Conservation (phyloP, 345 rosid genomes). For the Eucalyptus lansdowneana region DNA sequence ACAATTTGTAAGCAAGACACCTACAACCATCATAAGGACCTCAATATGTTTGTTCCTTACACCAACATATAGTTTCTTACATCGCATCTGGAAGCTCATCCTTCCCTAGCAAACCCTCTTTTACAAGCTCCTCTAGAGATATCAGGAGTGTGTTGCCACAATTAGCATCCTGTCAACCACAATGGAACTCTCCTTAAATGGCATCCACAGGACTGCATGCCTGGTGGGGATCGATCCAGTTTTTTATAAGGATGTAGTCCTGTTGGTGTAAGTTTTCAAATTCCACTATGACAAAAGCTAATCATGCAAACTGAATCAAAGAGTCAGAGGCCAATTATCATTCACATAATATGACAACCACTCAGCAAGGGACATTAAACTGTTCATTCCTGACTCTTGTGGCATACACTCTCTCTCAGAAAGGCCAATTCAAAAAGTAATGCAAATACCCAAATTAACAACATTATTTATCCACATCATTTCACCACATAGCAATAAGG, state of each 20-base stretch:
- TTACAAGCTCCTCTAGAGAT: slow-evolving; percentile 86
- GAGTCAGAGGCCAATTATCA: not conserved
- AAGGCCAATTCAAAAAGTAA: not conserved
- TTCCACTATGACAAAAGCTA: not conserved
- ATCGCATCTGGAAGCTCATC: slow-evolving; percentile 72
- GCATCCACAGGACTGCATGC: not conserved
- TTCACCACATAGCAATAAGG: not conserved
- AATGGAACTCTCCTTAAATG: not conserved
- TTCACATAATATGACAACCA: not conserved
- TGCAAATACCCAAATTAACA: not conserved
- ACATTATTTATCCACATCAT: not conserved
- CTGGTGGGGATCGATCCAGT: not conserved
- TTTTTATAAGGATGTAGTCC: not conserved
- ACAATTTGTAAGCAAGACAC: not conserved
- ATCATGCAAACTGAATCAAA: not conserved
- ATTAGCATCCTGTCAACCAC: slow-evolving; percentile 67
- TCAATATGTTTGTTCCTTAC: not conserved
- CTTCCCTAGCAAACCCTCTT: slow-evolving; percentile 55
- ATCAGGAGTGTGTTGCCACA: slow-evolving; percentile 88
- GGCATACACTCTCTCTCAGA: not conserved
- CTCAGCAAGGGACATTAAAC: not conserved
- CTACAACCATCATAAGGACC: not conserved
- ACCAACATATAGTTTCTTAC: slow-evolving; percentile 13
- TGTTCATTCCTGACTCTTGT: not conserved
- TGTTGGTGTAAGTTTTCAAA: not conserved